Conservation (phyloP, 495 filamentous ascomycete genomes). For the Terfezia claveryi region DNA sequence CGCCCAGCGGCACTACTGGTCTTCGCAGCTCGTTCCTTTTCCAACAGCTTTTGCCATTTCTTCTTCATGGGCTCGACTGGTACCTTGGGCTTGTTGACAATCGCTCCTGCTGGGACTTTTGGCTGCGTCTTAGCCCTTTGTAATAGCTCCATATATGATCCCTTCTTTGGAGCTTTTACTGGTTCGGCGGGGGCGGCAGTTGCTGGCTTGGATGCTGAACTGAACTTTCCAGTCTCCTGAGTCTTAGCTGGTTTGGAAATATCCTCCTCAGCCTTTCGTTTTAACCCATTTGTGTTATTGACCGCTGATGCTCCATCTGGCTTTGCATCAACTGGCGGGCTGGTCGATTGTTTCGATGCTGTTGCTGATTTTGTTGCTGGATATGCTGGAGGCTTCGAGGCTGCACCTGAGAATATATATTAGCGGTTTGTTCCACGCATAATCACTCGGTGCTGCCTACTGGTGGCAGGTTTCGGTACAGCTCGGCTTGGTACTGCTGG, state of each 20-base stretch:
- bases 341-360: too few species aligned
- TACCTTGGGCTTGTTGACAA: conserved; percentile 14
- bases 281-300: background rate
- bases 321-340: too few species aligned
- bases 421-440: too few species aligned
- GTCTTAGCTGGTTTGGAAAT: too few species aligned
- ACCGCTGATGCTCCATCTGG: too few species aligned
- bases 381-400: too few species aligned
- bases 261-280: background rate
- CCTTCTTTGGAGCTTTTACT: conserved; percentile 10
- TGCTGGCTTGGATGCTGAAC: background rate
- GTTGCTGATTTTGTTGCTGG: too few species aligned
- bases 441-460: too few species aligned
- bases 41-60: conserved; percentile 17
- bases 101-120: conserved; percentile 12
- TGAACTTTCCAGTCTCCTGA: too few species aligned
- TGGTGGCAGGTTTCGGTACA: too few species aligned
- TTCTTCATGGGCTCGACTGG: conserved; percentile 14
- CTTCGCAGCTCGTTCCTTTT: conserved; percentile 13
- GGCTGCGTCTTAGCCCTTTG: conserved; percentile 13
- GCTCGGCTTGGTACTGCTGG: too few species aligned
- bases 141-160: conserved; percentile 12
- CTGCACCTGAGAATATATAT: too few species aligned
- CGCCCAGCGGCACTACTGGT: conserved; percentile 2
- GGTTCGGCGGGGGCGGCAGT: background rate